phyloP scores from a whole-genome alignment of 2,329 filamentous ascomycete species.

The Chaetothyriales sp. region DNA sequence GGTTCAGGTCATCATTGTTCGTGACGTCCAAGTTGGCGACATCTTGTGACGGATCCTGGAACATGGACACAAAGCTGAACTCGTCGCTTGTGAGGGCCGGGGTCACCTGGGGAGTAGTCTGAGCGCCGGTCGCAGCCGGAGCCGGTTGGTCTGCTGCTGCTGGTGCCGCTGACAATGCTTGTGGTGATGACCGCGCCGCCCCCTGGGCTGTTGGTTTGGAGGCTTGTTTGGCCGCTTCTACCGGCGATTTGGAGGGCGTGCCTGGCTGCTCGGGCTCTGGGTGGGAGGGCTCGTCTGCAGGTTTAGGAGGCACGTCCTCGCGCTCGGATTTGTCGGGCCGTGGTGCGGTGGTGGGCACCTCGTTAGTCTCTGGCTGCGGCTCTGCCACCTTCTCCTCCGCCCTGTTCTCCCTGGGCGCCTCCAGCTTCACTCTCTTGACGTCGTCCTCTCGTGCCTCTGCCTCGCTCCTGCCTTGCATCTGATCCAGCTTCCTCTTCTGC shows the following conservation, averaged over 20 bases:
- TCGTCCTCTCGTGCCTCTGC: constrained; percentile 4
- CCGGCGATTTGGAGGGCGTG: constrained; percentile 3
- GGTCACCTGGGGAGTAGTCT: constrained; percentile 18
- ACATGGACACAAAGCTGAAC: constrained; percentile 30
- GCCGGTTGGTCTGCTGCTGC: constrained; percentile 4
- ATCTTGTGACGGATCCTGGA: constrained; percentile 22
- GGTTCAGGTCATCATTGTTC: constrained; percentile 24
- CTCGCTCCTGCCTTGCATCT: constrained; percentile 8
- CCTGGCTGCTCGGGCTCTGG: background rate
- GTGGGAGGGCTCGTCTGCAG: background rate
- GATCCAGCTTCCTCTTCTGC: constrained; percentile 14
- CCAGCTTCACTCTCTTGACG: constrained; percentile 1
- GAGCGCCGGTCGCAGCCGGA: constrained; percentile 8
- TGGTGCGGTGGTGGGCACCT: background rate
- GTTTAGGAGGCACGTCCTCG: background rate
- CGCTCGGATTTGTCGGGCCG: constrained; percentile 1
- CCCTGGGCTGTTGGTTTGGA: background rate
- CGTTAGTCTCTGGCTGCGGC: constrained; percentile 3
- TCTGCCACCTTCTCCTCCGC: constrained; percentile 1
- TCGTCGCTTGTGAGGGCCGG: constrained; percentile 19
- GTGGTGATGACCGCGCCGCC: background rate
- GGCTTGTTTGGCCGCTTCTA: constrained; percentile 4
- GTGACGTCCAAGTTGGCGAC: constrained; percentile 6
- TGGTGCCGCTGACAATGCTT: constrained; percentile 21
- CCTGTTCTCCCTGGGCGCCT: constrained; percentile 13